Evolutionary conservation across 495 filamentous ascomycete genomes (phyloP).

Genomic region (Entonaema liquescens): DNA sequence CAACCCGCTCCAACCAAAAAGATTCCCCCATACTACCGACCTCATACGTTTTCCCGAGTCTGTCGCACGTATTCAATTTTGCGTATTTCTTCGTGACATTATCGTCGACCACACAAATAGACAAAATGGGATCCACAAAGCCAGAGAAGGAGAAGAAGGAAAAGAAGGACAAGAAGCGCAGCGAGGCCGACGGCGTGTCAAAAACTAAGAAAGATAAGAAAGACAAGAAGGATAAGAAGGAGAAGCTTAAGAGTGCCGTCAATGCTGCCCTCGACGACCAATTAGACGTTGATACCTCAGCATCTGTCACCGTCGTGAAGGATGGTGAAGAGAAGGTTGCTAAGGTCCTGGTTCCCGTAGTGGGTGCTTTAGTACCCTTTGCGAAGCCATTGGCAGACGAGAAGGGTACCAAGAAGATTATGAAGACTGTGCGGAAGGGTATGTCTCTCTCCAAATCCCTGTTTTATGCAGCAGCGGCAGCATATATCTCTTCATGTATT

Average conservation of each 20-base stretch:
- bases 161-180: conserved; percentile 82
- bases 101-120: background rate
- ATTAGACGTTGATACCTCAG: conserved; percentile 42
- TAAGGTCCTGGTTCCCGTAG: conserved; percentile 59
- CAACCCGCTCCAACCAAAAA: conserved; percentile 11
- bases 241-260: conserved; percentile 63
- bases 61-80: background rate
- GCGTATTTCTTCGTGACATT: background rate
- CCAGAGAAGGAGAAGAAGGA: conserved; percentile 74
- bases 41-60: background rate
- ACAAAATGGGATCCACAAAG: conserved; percentile 47
- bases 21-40: background rate
- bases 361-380: conserved; percentile 89
- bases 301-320: conserved; percentile 47
- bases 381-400: conserved; percentile 90
- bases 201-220: conserved; percentile 79
- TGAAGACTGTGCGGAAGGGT: conserved; percentile 96
- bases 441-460: conserved; percentile 40
- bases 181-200: conserved; percentile 77
- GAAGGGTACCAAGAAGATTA: conserved; percentile 89
- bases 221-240: conserved; percentile 71
- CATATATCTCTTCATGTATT: background rate
- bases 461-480: background rate
- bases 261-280: conserved; percentile 61
- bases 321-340: conserved; percentile 57